phyloP scores from a whole-genome alignment of 148 eudicot genomes.

The Limonium bicolor region DNA sequence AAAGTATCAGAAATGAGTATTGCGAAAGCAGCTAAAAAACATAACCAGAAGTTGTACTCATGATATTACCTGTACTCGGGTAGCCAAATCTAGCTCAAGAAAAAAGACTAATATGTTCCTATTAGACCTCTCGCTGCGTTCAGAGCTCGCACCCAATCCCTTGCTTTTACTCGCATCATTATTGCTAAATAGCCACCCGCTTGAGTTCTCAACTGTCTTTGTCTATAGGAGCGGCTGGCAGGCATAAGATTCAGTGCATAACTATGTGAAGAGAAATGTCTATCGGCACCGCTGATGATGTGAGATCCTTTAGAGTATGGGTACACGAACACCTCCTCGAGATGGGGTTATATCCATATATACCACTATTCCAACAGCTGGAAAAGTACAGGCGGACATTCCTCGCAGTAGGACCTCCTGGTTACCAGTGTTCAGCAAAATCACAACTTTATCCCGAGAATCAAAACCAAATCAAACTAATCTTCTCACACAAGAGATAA shows the following conservation, averaged over 20 bases:
- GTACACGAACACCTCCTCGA: conserved; percentile 20
- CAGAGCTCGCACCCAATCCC: conserved; percentile 47
- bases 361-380: conserved; percentile 33
- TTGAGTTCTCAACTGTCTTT: conserved; percentile 26
- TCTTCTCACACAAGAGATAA: too few relatives aligned
- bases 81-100: conserved; percentile 83
- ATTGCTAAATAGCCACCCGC: conserved; percentile 85
- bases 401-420: too few relatives aligned
- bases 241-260: conserved; percentile 19
- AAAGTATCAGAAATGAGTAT: neutral
- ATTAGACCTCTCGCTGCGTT: conserved; percentile 86
- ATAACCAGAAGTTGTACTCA: neutral
- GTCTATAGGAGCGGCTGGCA: conserved; percentile 17
- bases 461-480: too few relatives aligned
- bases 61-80: conserved; percentile 61
- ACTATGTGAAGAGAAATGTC: conserved; percentile 16
- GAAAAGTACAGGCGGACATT: conserved; percentile 35
- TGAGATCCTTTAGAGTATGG: conserved; percentile 15
- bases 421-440: too few relatives aligned
- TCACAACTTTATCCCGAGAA: too few relatives aligned
- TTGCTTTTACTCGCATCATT: conserved; percentile 59
- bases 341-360: conserved; percentile 26
- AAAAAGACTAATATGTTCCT: conserved; percentile 88
- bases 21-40: neutral
- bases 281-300: conserved; percentile 18